These are phyloP conservation scores for Auxenochlorella pyrenoidosa DNA, from an alignment of 139 green algal species.

Conservation along the genomic window DNA sequence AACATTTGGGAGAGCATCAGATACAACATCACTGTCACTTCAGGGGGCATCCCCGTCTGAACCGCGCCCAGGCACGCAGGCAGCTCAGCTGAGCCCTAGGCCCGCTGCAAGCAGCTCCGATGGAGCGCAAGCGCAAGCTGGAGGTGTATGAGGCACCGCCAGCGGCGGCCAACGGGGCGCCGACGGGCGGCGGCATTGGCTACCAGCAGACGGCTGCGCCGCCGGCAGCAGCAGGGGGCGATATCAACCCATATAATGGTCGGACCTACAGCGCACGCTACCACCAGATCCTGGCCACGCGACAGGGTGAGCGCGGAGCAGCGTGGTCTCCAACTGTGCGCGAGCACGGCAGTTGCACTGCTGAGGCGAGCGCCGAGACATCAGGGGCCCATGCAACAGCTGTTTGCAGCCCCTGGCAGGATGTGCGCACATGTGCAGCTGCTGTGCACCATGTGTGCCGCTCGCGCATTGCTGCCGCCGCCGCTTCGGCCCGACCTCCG, in stretches of 20 bases:
- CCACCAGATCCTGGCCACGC: constrained; percentile 93
- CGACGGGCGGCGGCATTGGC: not conserved
- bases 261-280: constrained; percentile 86
- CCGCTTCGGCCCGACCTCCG: not conserved
- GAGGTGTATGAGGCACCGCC: constrained; percentile 60
- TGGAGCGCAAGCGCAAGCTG: constrained; percentile 81
- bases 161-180: constrained; percentile 22
- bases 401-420: not conserved
- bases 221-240: not conserved
- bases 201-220: not conserved
- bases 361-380: no score
- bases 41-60: no score
- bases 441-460: not conserved
- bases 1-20: no score
- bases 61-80: no score
- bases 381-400: not conserved
- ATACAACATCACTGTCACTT: no score
- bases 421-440: not conserved
- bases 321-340: not conserved
- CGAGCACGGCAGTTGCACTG: not conserved
- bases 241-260: constrained; percentile 86
- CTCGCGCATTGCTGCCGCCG: not conserved
- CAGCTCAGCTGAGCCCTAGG: no score
- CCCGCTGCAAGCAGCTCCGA: not conserved
- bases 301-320: constrained; percentile 49